Evolutionary conservation across 2,329 filamentous ascomycete genomes (phyloP).

Genomic region (Ambrosiella xylebori): DNA sequence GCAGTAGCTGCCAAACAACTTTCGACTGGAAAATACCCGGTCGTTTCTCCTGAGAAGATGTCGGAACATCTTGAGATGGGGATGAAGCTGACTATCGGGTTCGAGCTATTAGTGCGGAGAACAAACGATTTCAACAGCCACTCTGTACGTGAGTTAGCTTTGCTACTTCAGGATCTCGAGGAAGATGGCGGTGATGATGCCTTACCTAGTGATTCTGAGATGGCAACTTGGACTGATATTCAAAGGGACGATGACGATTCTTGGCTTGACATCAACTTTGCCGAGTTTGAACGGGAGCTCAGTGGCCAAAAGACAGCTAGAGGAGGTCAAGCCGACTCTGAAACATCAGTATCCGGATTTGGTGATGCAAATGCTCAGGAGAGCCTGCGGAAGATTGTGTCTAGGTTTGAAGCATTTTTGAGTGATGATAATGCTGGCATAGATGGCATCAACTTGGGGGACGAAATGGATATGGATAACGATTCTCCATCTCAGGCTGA

Average conservation of each 20-base stretch:
- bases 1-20: slow-evolving; percentile 7
- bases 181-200: slow-evolving; percentile 50
- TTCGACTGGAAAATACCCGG: not conserved
- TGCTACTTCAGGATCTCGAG: slow-evolving; percentile 59
- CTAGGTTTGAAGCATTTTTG: slow-evolving; percentile 81
- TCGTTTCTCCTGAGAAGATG: slow-evolving; percentile 13
- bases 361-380: slow-evolving; percentile 52
- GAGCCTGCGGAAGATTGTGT: slow-evolving; percentile 78
- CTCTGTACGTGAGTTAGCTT: slow-evolving; percentile 53
- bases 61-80: slow-evolving; percentile 44
- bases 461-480: slow-evolving; percentile 31
- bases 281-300: slow-evolving; percentile 74
- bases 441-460: slow-evolving; percentile 55
- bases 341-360: slow-evolving; percentile 27
- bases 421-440: slow-evolving; percentile 68
- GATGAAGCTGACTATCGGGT: slow-evolving; percentile 79
- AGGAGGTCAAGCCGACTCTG: slow-evolving; percentile 18
- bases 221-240: slow-evolving; percentile 45
- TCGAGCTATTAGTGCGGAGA: slow-evolving; percentile 67
- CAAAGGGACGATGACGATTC: slow-evolving; percentile 62
- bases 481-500: slow-evolving; percentile 20
- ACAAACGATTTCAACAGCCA: slow-evolving; percentile 51
- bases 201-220: slow-evolving; percentile 59
- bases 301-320: slow-evolving; percentile 26
- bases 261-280: slow-evolving; percentile 85